phyloP scores from a whole-genome alignment of 371 early-diverging fungal species.

The Lichtheimia corymbifera region DNA sequence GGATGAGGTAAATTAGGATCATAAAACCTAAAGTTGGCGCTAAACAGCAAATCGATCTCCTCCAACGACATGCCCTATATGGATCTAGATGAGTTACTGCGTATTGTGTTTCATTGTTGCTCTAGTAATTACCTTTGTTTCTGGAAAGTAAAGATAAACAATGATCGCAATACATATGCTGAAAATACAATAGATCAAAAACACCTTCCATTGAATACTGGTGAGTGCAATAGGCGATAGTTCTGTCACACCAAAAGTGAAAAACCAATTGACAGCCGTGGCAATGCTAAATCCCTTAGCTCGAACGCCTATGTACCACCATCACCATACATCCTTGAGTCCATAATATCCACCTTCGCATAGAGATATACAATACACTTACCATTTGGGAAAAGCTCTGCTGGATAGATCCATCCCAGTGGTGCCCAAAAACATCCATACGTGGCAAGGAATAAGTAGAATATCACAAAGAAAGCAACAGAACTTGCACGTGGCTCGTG shows the following conservation, averaged over 20 bases:
- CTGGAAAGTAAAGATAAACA: slow-evolving; percentile 76
- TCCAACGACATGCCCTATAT: slow-evolving; percentile 49
- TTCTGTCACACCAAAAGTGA: slow-evolving; percentile 70
- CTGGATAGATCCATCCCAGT: slow-evolving; percentile 54
- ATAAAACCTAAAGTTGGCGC: slow-evolving; percentile 33
- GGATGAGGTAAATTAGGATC: slow-evolving; percentile 28
- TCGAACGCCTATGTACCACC: slow-evolving; percentile 45
- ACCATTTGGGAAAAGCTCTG: slow-evolving; percentile 82
- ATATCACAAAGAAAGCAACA: slow-evolving; percentile 60
- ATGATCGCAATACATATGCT: slow-evolving; percentile 55
- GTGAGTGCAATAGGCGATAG: slow-evolving; percentile 65
- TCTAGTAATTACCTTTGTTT: slow-evolving; percentile 66
- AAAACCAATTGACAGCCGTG: slow-evolving; percentile 89
- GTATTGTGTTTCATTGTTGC: not conserved
- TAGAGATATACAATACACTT: not conserved
- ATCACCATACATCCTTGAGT: not conserved
- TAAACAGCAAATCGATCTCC: slow-evolving; percentile 49
- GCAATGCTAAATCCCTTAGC: slow-evolving; percentile 84
- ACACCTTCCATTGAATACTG: slow-evolving; percentile 59
- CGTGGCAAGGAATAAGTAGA: slow-evolving; percentile 71
- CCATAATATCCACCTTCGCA: too few relatives aligned
- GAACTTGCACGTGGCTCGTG: slow-evolving; percentile 30
- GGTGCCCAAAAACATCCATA: slow-evolving; percentile 82
- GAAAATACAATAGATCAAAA: slow-evolving; percentile 66
- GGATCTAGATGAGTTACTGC: not conserved